A percentile compares a stretch with the other conserved stretches of the same genome.
Evolutionary conservation across 306 rosid genomes (phyloP).

Genomic region (Cucurbita maxima): DNA sequence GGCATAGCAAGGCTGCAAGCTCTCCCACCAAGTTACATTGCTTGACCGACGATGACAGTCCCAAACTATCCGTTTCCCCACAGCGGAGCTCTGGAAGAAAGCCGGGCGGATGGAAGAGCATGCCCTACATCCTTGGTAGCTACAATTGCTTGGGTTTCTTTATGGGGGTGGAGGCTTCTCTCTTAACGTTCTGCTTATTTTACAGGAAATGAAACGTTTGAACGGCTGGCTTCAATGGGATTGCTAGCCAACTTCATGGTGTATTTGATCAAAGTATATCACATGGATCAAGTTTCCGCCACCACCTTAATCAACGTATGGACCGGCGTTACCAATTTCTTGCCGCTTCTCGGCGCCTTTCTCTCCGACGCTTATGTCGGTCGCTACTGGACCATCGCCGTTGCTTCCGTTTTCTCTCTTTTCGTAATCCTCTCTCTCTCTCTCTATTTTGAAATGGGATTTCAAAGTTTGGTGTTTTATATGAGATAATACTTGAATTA

Average conservation of each 20-base stretch:
- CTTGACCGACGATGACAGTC: neutral
- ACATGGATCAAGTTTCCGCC: slow-evolving; percentile 59
- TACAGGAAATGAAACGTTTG: slow-evolving; percentile 77
- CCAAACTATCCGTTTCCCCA: neutral
- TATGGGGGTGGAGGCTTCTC: neutral
- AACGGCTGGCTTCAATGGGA: slow-evolving; percentile 62
- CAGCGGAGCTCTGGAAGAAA: slow-evolving; percentile 5
- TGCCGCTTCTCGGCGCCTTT: slow-evolving; percentile 70
- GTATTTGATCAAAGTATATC: slow-evolving; percentile 41
- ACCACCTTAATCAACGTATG: slow-evolving; percentile 47
- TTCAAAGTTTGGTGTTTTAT: too few species aligned
- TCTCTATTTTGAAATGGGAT: neutral
- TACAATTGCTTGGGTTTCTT: neutral
- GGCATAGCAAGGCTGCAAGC: neutral
- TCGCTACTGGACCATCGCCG: slow-evolving; percentile 62
- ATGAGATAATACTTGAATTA: too few species aligned
- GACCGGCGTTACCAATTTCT: slow-evolving; percentile 43
- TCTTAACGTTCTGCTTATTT: too few species aligned
- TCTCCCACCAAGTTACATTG: neutral
- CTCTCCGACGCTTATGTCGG: slow-evolving; percentile 65
- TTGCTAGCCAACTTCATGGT: slow-evolving; percentile 71
- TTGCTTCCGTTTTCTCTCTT: slow-evolving; percentile 38
- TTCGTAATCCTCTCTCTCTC: slow-evolving; percentile 20
- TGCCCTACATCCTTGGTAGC: slow-evolving; percentile 74
- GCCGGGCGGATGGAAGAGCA: slow-evolving; percentile 81